Percentiles rank a stretch among this genome's conserved stretches.
These are phyloP conservation scores for Lolium multiflorum DNA, from an alignment of 176 grass and related monocot genomes.

Conservation along the genomic window DNA sequence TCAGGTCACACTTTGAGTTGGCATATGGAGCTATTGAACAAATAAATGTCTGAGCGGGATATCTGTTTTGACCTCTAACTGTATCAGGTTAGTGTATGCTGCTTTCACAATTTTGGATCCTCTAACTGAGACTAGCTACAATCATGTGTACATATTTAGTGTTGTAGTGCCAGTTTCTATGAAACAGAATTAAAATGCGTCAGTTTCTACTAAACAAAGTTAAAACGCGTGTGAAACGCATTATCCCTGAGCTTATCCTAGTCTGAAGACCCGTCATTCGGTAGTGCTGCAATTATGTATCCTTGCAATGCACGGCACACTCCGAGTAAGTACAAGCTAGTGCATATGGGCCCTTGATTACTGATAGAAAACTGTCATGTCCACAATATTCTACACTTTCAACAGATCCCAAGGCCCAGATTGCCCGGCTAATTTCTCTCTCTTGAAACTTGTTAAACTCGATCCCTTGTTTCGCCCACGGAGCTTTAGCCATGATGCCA, in stretches of 20 bases:
- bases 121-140: conserved; percentile 6
- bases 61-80: conserved; percentile 28
- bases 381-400: not conserved
- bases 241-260: conserved; percentile 28
- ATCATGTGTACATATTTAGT: conserved; percentile 11
- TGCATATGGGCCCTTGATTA: conserved; percentile 28
- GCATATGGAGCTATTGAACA: conserved; percentile 8
- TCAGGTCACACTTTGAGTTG: not conserved
- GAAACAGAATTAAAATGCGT: conserved; percentile 20
- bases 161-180: not conserved
- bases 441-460: not conserved
- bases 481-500: not conserved
- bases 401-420: not conserved
- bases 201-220: not conserved
- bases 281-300: conserved; percentile 44
- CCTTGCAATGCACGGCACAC: conserved; percentile 37
- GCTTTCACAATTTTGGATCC: conserved; percentile 22
- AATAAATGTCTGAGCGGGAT: conserved; percentile 5
- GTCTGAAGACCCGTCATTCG: conserved; percentile 6
- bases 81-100: conserved; percentile 34
- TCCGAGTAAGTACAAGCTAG: conserved; percentile 13
- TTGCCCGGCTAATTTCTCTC: not conserved
- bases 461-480: not conserved
- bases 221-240: conserved; percentile 27
- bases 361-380: conserved; percentile 30